Evolutionary conservation across 1,139 yeast species (phyloP).

Genomic region (Magnusiomyces fungicola): DNA sequence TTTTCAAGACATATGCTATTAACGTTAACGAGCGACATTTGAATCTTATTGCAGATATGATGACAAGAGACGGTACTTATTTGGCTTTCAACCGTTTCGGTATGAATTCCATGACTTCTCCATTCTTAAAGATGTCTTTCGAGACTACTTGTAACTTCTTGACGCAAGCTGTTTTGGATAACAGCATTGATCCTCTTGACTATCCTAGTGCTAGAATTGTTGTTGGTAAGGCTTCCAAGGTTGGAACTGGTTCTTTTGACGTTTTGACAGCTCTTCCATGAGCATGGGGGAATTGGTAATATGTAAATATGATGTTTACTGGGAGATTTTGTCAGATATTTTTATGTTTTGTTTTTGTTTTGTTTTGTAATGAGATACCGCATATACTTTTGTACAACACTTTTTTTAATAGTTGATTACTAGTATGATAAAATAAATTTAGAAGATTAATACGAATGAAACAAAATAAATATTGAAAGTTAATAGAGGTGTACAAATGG

Average conservation of each 20-base stretch:
- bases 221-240: conserved; percentile 81
- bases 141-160: conserved; percentile 97
- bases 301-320: too few species aligned
- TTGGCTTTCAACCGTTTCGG: conserved; percentile 98
- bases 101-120: conserved; percentile 89
- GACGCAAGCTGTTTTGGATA: conserved; percentile 91
- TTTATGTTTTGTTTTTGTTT: neutral
- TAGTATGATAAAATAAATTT: too few species aligned
- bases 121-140: conserved; percentile 98
- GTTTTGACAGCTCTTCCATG: conserved; percentile 47
- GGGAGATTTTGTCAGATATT: too few species aligned
- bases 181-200: conserved; percentile 80
- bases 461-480: too few species aligned
- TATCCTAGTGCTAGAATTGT: conserved; percentile 96
- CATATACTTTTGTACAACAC: neutral
- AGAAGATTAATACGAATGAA: too few species aligned
- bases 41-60: conserved; percentile 96
- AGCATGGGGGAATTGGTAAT: too few species aligned
- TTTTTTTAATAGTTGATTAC: neutral
- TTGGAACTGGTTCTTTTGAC: conserved; percentile 96
- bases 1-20: conserved; percentile 94
- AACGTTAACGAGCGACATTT: conserved; percentile 89
- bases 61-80: conserved; percentile 98
- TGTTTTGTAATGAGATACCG: neutral
- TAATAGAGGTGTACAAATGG: too few species aligned